Evolutionary conservation across 1,284 basidiomycete species (phyloP), one percentile per base, ranked within the genome.

Genomic region (Heterobasidion irregulare): DNA sequence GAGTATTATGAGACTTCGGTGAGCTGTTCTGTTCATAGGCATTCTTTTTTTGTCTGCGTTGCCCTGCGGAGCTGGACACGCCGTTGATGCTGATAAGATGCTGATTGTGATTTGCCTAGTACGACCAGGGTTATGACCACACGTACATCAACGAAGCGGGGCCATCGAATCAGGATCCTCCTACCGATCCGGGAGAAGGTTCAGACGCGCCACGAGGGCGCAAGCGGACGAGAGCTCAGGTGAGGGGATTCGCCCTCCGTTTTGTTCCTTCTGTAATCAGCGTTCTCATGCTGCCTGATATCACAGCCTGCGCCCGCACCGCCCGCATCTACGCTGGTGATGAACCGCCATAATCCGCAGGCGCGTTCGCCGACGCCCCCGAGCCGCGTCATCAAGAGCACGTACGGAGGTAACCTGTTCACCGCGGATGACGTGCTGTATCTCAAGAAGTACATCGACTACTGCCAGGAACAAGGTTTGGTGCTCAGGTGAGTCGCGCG

Each of bases 311-410:
- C 77, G 46, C 82, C 84, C 52, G 82, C 84, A 0, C 76, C 83
- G 0, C 76, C 84, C 10, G 80, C 85, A 12, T 74, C 84, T 9
- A 75, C 78, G 12, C 70, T 89, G 38, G 85, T 89, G 6, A 72
- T 77, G 0, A 86, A 82, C 63, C 70, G 75, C 50, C 76, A 77
- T 38, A 80, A 84, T 53, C 80, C 84, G 0, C 77, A 79, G 35
- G 83, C 82, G n/a, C 79, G 88, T 3, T 91, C 89, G 12, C 89
- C 89, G 8, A 88, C 86, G 0, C 89, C 89, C 16, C 89, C 89
- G 10, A 80, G 77, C 2, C 79, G 86, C 7, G 82, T 90, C n/a
- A 82, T 91, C 64, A 90, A 89, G 68, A 91, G 88, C 63, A 89
- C 88, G 0, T 91, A 89, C 62, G 89, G 89, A 47, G 89, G 89